A percentile compares a stretch with the other conserved stretches of the same genome.
Conservation (phyloP, 2,329 filamentous ascomycete genomes). For the Neoascochyta sp. region DNA sequence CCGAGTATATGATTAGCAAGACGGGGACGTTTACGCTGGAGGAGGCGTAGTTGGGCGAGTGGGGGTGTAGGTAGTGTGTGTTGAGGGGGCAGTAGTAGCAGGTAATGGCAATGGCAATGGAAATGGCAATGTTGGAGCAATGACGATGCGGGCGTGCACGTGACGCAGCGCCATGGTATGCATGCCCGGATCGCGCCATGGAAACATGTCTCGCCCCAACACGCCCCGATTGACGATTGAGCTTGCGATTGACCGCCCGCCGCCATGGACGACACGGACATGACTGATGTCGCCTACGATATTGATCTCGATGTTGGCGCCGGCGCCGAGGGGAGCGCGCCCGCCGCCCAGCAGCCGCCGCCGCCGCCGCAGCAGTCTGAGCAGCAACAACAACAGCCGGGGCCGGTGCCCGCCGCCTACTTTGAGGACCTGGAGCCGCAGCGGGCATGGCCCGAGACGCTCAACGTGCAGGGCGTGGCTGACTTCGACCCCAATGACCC, state of each 20-base stretch:
- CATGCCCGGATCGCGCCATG: too few relatives aligned
- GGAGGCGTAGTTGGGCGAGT: constrained; percentile 15
- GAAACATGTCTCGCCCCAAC: too few relatives aligned
- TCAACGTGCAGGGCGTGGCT: constrained; percentile 83
- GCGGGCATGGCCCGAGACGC: constrained; percentile 54
- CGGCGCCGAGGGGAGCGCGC: constrained; percentile 15
- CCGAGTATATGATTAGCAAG: constrained; percentile 62
- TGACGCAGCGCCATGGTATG: too few relatives aligned
- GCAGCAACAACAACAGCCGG: constrained; percentile 10
- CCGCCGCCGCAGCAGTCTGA: constrained; percentile 6
- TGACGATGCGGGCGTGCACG: too few relatives aligned
- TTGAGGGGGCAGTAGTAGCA: too few relatives aligned
- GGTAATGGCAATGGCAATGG: too few relatives aligned
- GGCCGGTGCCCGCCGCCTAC: constrained; percentile 33
- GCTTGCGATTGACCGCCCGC: neutral
- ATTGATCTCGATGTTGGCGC: constrained; percentile 35
- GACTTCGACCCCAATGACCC: constrained; percentile 77
- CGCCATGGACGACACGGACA: constrained; percentile 32
- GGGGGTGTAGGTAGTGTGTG: neutral
- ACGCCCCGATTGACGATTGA: neutral
- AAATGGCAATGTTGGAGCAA: too few relatives aligned
- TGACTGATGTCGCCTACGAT: constrained; percentile 36
- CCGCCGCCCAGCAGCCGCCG: constrained; percentile 16
- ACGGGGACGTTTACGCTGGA: constrained; percentile 62
- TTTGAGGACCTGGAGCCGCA: constrained; percentile 28